Base-by-base conservation (phyloP, 164 flowering plant species). In the Magnolia changhungtana region DNA sequence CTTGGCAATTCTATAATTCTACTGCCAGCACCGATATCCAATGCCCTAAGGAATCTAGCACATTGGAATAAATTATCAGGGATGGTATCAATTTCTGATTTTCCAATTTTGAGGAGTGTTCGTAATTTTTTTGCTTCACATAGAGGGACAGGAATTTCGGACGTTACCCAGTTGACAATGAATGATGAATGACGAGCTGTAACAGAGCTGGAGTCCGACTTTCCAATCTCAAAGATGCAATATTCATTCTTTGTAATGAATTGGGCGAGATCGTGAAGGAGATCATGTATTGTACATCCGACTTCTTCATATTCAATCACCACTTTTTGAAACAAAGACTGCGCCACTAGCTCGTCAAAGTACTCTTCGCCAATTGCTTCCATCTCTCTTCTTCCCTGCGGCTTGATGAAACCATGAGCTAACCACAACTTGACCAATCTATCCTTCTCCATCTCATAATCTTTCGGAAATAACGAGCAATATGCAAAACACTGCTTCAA, bases 401-500 rank as follows among this genome's bases (percentile, higher is more conserved):
- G 9, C 4, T 5, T 5, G 3, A 74, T 67, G 50, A 68, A 70
- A 64, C 74, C 80, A 63, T 74, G 50, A 18, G 80, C 74, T 77
- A 78, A 69, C 80, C 80, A 78, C 51, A 74, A 24, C 70, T 64
- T 18, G 27, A 74, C 63, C 20, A 78, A 8, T 9, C 0, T 14
- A 10, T 69, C 74, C 27, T 64, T 69, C 0, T 45, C 19, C 1
- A 69, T 61, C 27, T 13, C 0, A n/a, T 31, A 11, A 61, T 70
- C 77, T 71, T 78, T 74, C 18, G 69, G 73, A 63, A 74, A 78
- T 20, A 74, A 13, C 0, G 77, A 19, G 31, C 77, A 74, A 63
- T 68, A 74, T 1, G 71, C 49, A 50, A 78, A 78, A 24, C 80
- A 78, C 4, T 24, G 69, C 51, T 78, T 78, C 63, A 74, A 20